These are phyloP conservation scores for Penicillium sp. DNA, from an alignment of 2,329 filamentous ascomycete species.

Conservation along the genomic window DNA sequence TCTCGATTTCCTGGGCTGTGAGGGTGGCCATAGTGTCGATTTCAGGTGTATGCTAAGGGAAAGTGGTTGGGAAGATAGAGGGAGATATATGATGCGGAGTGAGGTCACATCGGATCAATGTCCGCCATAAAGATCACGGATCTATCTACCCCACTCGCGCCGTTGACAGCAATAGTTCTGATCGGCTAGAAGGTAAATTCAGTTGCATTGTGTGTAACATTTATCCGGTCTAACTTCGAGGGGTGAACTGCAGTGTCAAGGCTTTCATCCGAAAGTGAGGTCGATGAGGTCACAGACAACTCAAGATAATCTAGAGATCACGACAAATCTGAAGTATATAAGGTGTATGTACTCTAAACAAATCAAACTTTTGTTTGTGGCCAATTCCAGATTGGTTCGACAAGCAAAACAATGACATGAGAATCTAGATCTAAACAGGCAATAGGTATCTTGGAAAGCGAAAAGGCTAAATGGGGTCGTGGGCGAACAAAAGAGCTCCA, in stretches of 20 bases:
- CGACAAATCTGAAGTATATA: not conserved
- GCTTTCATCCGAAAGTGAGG: not conserved
- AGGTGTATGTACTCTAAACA: conserved; percentile 3
- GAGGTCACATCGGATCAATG: not conserved
- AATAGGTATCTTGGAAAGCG: conserved; percentile 27
- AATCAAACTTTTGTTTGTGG: conserved; percentile 3
- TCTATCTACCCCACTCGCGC: not conserved
- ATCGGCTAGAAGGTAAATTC: not conserved
- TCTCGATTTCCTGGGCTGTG: conserved; percentile 65
- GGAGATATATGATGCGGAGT: not conserved
- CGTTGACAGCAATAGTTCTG: not conserved
- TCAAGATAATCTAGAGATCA: not conserved
- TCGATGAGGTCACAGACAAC: not conserved
- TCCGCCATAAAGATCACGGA: not conserved
- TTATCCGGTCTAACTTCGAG: not conserved
- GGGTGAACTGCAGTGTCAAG: not conserved
- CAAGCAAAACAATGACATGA: conserved; percentile 16
- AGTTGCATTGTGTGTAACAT: not conserved
- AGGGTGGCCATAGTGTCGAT: conserved; percentile 48
- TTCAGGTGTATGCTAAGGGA: not conserved
- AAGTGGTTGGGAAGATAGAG: not conserved
- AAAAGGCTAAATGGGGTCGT: conserved; percentile 9
- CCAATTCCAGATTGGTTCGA: conserved; percentile 26
- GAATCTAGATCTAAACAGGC: conserved; percentile 21
- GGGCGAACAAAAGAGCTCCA: conserved; percentile 2